phyloP scores from a whole-genome alignment of 2,329 filamentous ascomycete species.

The Epichloe gansuensis region DNA sequence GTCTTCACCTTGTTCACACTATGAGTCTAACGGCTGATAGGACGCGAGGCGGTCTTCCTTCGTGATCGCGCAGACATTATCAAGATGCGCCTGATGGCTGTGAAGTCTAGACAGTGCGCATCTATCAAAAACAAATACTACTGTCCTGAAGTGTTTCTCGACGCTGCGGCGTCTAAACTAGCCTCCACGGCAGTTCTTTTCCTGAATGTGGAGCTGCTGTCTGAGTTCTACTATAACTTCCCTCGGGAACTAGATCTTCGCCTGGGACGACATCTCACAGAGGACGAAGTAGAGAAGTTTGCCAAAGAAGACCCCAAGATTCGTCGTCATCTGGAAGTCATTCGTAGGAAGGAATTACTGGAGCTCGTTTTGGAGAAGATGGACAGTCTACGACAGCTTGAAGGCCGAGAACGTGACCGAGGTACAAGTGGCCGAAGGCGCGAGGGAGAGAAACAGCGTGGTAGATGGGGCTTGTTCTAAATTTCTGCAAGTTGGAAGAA shows the following conservation, averaged over 20 bases:
- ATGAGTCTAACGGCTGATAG: conserved; percentile 32
- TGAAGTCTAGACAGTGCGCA: conserved; percentile 83
- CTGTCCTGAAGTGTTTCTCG: conserved; percentile 95
- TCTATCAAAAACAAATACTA: conserved; percentile 82
- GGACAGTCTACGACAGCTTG: conserved; percentile 74
- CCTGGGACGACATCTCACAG: conserved; percentile 66
- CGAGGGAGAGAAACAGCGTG: conserved; percentile 26
- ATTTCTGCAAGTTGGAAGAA: neutral
- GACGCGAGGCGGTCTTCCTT: conserved; percentile 85
- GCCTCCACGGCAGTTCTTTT: conserved; percentile 93
- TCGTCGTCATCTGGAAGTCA: conserved; percentile 77
- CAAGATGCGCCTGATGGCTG: conserved; percentile 74
- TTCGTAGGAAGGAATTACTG: conserved; percentile 79
- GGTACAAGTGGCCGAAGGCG: conserved; percentile 11
- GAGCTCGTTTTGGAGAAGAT: conserved; percentile 94
- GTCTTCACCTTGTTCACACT: neutral
- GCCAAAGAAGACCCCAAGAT: conserved; percentile 90
- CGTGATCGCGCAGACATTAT: conserved; percentile 83
- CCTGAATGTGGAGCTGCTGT: conserved; percentile 89
- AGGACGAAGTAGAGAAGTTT: conserved; percentile 75
- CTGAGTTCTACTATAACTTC: conserved; percentile 97
- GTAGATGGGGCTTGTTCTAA: conserved; percentile 38
- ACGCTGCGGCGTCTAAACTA: conserved; percentile 88
- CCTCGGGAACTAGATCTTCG: conserved; percentile 81
- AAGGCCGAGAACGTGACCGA: conserved; percentile 55